Evolutionary conservation across 331 rosid species (phyloP).

Genomic region (Erythrophleum ivorense): DNA sequence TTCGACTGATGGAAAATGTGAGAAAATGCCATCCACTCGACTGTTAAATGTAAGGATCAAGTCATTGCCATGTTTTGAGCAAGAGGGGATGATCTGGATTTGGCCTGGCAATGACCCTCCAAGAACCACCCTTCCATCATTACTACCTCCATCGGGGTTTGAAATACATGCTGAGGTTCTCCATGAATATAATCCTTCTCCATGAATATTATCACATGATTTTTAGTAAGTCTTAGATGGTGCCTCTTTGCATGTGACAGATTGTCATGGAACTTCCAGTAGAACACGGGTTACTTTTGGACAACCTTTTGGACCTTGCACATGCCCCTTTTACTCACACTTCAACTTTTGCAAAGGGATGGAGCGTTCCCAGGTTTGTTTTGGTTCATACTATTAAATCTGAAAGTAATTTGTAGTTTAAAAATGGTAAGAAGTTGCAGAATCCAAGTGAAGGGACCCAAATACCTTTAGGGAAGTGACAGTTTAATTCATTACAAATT

Average conservation of each 20-base stretch:
- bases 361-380: slow-evolving; percentile 93
- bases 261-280: slow-evolving; percentile 96
- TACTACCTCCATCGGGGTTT: slow-evolving; percentile 90
- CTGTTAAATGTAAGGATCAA: slow-evolving; percentile 71
- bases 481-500: not conserved
- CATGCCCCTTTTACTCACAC: slow-evolving; percentile 99
- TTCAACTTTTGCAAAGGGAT: slow-evolving; percentile 95
- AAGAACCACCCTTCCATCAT: slow-evolving; percentile 67
- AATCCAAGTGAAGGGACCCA: slow-evolving; percentile 9
- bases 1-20: slow-evolving; percentile 91
- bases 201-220: slow-evolving; percentile 2
- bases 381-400: slow-evolving; percentile 3
- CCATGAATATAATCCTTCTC: not conserved
- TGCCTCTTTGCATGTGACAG: slow-evolving; percentile 49
- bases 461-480: slow-evolving; percentile 19
- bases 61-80: slow-evolving; percentile 86
- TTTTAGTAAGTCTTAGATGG: slow-evolving; percentile 31
- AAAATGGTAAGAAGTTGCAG: not conserved
- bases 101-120: slow-evolving; percentile 99
- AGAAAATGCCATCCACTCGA: slow-evolving; percentile 95
- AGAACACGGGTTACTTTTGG: slow-evolving; percentile 94
- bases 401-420: not conserved
- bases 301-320: slow-evolving; percentile 95
- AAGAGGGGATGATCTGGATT: slow-evolving; percentile 98
- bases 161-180: slow-evolving; percentile 93